Conservation (phyloP, 1,139 yeast species). For the Suhomyces panamericanus region DNA sequence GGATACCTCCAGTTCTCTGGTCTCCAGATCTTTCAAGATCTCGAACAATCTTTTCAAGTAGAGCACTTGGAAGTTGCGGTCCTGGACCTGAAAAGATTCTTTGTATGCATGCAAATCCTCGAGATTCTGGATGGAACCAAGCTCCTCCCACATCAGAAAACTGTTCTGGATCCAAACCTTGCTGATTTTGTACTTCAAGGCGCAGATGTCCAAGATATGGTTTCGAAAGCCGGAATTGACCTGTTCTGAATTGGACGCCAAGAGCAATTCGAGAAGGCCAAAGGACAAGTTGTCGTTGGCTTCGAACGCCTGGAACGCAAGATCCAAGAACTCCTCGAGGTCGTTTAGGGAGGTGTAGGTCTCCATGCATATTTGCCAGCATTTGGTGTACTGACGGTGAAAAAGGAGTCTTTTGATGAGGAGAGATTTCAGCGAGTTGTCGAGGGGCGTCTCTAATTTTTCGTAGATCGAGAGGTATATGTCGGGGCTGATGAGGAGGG, state of each 20-base stretch:
- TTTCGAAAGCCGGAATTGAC: constrained; percentile 19
- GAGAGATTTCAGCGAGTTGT: constrained; percentile 23
- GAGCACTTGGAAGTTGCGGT: constrained; percentile 9
- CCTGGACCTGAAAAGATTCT: not conserved
- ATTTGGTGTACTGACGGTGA: constrained; percentile 31
- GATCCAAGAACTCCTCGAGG: constrained; percentile 38
- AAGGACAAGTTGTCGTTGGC: constrained; percentile 21
- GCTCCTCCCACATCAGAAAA: constrained; percentile 7
- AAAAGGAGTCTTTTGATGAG: constrained; percentile 31
- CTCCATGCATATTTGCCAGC: constrained; percentile 35
- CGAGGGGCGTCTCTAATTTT: constrained; percentile 21
- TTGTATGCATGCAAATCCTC: constrained; percentile 4
- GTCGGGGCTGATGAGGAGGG: constrained; percentile 32
- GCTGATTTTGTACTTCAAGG: constrained; percentile 18
- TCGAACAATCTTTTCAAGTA: constrained; percentile 10
- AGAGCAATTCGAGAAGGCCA: constrained; percentile 27
- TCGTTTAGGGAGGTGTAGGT: constrained; percentile 34
- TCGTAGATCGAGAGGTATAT: constrained; percentile 28
- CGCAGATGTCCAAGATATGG: constrained; percentile 25
- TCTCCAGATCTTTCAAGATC: not conserved
- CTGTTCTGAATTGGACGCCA: constrained; percentile 17
- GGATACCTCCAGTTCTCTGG: not conserved
- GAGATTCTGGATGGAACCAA: constrained; percentile 10
- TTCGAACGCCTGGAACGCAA: constrained; percentile 21
- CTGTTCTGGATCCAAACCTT: constrained; percentile 10